Evolutionary conservation across 2,329 filamentous ascomycete genomes (phyloP), one percentile per base, ranked within the genome.

Genomic region (Calycina marina): DNA sequence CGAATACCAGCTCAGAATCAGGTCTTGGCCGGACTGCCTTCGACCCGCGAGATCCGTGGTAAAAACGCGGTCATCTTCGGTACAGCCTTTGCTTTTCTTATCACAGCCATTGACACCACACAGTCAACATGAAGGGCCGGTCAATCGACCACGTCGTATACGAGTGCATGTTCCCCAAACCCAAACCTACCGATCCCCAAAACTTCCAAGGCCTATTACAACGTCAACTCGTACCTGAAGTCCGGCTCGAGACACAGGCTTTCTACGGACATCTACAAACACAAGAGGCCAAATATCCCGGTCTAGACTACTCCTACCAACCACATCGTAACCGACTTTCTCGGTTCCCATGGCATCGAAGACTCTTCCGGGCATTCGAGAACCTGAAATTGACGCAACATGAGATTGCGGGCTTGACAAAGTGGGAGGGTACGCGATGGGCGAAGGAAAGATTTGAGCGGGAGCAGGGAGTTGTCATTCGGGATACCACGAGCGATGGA

Each of bases 391-490:
- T 86, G 24, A 88, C 80, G 5, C 59, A 69, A 36, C 59, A 62
- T 45, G 80, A 88, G 52, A 82, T 88, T 44, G 64, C 71, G 33
- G 62, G 63, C 30, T 61, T 86, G 50, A 85, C 80, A 37, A 77
- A 80, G 49, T 88, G 80, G 80, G 80, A 86, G 58, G 80, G 80
- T 36, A 86, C 80, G 6, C 73, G 76, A 40, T 86, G 80, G 80
- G 81, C 81, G 39, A 77, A 84, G 50, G 77, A 85, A 50, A 70
- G 79, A 34, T 88, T 75, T 50, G 80, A 88, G 60, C 66, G 67
- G 36, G 80, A 86, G 49, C 77, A 84, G 47, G 73, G 73, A 18
- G 65, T 79, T 37, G 58, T 57, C 17, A 83, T 88, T 40, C 56
- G 60, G 29, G 81, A 88, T 49, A 84, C 80, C 4, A 76, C 78